Base-by-base conservation (phyloP, 768 basidiomycete species). In the Suillus plorans region DNA sequence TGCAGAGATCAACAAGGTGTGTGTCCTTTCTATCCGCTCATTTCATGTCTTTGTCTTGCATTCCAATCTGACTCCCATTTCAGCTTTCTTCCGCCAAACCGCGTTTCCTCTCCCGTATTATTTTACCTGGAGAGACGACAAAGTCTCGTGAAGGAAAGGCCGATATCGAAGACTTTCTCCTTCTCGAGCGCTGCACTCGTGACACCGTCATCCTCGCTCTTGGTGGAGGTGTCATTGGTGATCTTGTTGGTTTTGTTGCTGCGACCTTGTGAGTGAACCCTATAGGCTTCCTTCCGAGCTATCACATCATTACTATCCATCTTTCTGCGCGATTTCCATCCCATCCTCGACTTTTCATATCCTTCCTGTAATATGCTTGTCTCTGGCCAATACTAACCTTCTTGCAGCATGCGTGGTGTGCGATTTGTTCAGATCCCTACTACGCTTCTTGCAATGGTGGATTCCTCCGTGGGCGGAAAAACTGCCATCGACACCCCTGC, bases 401-500 rank as follows among this genome's bases (percentile, higher is more conserved):
- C 44, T 28, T 49, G 52, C 67, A 97, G 95, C 80, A 99, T 99
- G 97, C 91, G 97, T 61, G 97, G 97, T 8, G 87, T 99, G 28
- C 92, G 91, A 63, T 92, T 97, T 78, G 89, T 94, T 25, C 97
- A 99, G 79, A 92, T 99, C 63, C 97, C 97, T 0, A 98, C 97
- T 0, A 97, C 96, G 0, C 82, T 99, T 2, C 85, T 99, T 64
- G 95, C 96, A 7, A 99, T 99, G 97, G 97, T 99, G 28, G 97
- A 99, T 78, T 98, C 96, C 0, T 90, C 94, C 66, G 89, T 99
- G 52, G 97, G 97, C 6, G 97, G 97, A 42, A 99, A 98, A 82
- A 99, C 97, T 0, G 97, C 97, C n/a, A 95, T 99, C 66, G 97
- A 99, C 74, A 98, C 97, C 0, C 95, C 94, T 2, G 93, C 95